Percentiles rank a stretch among this genome's conserved stretches.
These are phyloP conservation scores for Thelonectria olida DNA, from an alignment of 2,329 filamentous ascomycete species.

Conservation along the genomic window DNA sequence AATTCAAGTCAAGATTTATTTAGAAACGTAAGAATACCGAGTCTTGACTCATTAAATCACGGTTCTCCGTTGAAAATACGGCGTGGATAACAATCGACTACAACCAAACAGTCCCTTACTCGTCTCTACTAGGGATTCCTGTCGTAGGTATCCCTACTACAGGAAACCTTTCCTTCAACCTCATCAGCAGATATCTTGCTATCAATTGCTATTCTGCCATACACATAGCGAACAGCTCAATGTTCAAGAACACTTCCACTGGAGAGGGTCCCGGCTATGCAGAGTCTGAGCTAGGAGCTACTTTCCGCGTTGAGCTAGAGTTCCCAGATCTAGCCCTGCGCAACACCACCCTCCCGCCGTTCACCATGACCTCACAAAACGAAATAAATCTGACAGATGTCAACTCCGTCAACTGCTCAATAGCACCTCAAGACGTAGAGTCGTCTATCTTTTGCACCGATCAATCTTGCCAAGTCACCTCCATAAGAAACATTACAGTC, in stretches of 20 bases:
- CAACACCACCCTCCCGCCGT: background rate
- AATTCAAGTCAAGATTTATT: background rate
- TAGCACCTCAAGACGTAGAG: slow-evolving; percentile 6
- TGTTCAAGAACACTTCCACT: background rate
- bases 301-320: background rate
- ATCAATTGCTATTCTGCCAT: background rate
- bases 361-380: background rate
- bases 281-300: background rate
- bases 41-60: background rate
- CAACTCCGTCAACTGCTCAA: slow-evolving; percentile 3
- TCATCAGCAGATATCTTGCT: background rate
- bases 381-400: background rate
- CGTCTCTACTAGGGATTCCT: slow-evolving; percentile 1
- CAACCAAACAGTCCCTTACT: background rate
- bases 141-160: background rate
- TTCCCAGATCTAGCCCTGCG: background rate
- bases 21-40: background rate
- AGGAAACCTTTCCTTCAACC: background rate
- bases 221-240: background rate
- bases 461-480: background rate
- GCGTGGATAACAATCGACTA: background rate
- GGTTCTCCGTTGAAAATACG: background rate
- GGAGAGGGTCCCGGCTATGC: background rate
- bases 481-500: background rate
- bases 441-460: slow-evolving; percentile 3